These are phyloP conservation scores for Blastosporella zonata DNA, from an alignment of 1,284 basidiomycete genomes.

Conservation along the genomic window DNA sequence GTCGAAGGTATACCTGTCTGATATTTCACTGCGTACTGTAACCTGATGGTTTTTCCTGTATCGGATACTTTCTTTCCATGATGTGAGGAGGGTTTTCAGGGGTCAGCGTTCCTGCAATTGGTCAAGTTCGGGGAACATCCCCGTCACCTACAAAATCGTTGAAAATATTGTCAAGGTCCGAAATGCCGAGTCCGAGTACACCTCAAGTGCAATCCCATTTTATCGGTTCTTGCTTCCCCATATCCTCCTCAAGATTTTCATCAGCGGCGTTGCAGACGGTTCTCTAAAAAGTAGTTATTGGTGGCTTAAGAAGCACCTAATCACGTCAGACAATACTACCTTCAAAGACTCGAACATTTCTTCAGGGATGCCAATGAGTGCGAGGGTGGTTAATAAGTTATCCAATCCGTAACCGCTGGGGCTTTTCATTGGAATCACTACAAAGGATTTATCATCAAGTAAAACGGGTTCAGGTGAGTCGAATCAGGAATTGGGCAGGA, in stretches of 20 bases:
- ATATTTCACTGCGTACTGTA: not conserved
- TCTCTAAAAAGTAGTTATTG: not conserved
- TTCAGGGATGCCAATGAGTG: not conserved
- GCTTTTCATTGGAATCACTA: not conserved
- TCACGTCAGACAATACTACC: not conserved
- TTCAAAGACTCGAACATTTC: not conserved
- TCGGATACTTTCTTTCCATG: not conserved
- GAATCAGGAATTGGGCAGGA: too few species aligned
- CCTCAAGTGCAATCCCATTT: slow-evolving; percentile 1
- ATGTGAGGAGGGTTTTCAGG: not conserved
- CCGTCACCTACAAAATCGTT: not conserved
- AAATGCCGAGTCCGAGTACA: not conserved
- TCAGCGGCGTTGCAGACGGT: not conserved
- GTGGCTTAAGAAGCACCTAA: not conserved
- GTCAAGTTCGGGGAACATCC: slow-evolving; percentile 2
- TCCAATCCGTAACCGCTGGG: not conserved
- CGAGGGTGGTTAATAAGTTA: not conserved
- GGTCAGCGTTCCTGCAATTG: slow-evolving; percentile 9
- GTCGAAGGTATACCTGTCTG: not conserved
- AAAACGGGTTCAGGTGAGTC: not conserved
- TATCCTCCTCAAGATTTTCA: not conserved
- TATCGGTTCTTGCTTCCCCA: not conserved
- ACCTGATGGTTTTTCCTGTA: not conserved
- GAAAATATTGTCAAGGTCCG: not conserved
- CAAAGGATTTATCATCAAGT: not conserved